Conservation (phyloP, 2,329 filamentous ascomycete genomes). For the Clarireedia paspali region DNA sequence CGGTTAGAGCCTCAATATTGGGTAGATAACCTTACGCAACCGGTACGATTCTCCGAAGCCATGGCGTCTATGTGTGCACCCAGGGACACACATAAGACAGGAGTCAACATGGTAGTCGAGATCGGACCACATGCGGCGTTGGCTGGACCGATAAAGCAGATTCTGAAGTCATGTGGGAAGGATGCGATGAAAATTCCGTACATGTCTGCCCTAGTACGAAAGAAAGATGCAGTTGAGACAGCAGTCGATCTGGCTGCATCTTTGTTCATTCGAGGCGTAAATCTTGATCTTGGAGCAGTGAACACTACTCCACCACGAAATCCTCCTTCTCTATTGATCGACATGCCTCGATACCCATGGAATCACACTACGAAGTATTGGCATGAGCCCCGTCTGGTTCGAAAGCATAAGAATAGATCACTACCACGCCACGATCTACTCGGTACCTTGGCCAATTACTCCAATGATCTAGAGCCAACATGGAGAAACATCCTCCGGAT, state of each 20-base stretch:
- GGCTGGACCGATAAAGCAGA: slow-evolving; percentile 20
- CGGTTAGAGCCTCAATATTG: slow-evolving; percentile 35
- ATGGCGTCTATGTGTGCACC: slow-evolving; percentile 24
- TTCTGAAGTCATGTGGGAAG: slow-evolving; percentile 33
- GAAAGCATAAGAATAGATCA: slow-evolving; percentile 26
- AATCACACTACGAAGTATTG: slow-evolving; percentile 44
- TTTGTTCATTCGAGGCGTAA: slow-evolving; percentile 13
- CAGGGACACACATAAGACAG: slow-evolving; percentile 14
- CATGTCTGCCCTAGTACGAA: slow-evolving; percentile 11
- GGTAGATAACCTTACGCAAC: slow-evolving; percentile 36
- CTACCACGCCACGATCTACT: slow-evolving; percentile 4
- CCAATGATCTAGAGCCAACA: slow-evolving; percentile 4
- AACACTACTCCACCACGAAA: slow-evolving; percentile 35
- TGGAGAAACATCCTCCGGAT: slow-evolving; percentile 7
- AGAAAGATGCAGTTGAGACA: slow-evolving; percentile 13
- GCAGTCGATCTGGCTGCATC: slow-evolving; percentile 13
- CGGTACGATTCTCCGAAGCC: slow-evolving; percentile 37
- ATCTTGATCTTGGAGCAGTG: slow-evolving; percentile 39
- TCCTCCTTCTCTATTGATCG: slow-evolving; percentile 1
- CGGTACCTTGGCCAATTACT: slow-evolving; percentile 1
- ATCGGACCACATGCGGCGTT: slow-evolving; percentile 19
- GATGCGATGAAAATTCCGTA: slow-evolving; percentile 32
- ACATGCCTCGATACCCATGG: slow-evolving; percentile 47
- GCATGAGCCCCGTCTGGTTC: slow-evolving; percentile 43
- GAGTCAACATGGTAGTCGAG: slow-evolving; percentile 18